Percentiles rank a stretch among this genome's conserved stretches.
These are phyloP conservation scores for Chlorophyllum brunneum DNA, from an alignment of 768 basidiomycete genomes.

Conservation along the genomic window DNA sequence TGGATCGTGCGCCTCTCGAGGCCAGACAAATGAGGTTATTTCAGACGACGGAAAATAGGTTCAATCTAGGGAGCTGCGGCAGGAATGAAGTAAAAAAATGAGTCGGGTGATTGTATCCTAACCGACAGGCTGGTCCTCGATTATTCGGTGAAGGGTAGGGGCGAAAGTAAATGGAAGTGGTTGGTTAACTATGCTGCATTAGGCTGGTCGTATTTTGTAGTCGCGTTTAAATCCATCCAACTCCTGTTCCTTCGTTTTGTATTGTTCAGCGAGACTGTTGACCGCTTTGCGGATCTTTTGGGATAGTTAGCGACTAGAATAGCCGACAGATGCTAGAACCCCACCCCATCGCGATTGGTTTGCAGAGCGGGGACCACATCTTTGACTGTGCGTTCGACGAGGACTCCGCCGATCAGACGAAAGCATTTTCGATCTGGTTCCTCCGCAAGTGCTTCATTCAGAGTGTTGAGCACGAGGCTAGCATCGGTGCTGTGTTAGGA, in stretches of 20 bases:
- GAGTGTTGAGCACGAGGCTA: conserved; percentile 85
- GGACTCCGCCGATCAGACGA: conserved; percentile 90
- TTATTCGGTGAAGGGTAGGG: background rate
- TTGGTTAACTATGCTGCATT: conserved; percentile 31
- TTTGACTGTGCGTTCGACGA: conserved; percentile 93
- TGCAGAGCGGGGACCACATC: conserved; percentile 90
- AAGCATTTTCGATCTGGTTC: conserved; percentile 95
- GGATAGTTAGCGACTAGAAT: conserved; percentile 16
- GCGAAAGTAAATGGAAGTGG: background rate
- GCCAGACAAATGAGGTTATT: no score
- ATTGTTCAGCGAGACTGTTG: conserved; percentile 74
- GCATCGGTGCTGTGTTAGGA: conserved; percentile 7
- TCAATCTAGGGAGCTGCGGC: no score
- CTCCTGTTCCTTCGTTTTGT: conserved; percentile 84
- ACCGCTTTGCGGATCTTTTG: conserved; percentile 81
- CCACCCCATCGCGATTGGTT: conserved; percentile 85
- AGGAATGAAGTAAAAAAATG: no score
- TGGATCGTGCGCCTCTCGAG: no score
- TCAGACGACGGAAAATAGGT: no score
- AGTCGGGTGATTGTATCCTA: background rate
- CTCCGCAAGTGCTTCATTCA: conserved; percentile 75
- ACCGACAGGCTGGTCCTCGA: background rate
- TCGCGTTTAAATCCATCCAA: conserved; percentile 78
- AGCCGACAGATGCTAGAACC: background rate
- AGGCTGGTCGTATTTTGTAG: conserved; percentile 66